phyloP scores from a whole-genome alignment of 495 filamentous ascomycete species.

The Aeminium ludgeri region DNA sequence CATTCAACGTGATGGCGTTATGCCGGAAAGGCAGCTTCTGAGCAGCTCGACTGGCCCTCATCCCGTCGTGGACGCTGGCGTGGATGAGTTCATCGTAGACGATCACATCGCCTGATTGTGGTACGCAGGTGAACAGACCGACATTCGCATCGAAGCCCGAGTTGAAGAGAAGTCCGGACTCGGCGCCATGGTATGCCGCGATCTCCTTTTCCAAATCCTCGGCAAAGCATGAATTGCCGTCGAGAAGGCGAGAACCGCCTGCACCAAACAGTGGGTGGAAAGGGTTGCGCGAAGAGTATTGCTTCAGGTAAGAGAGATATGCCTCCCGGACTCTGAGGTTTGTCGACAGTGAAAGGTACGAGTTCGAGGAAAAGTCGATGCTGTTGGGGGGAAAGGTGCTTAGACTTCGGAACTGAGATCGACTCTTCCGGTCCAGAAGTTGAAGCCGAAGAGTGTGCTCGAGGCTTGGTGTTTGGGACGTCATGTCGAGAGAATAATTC shows the following conservation, averaged over 20 bases:
- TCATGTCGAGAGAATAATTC: no score
- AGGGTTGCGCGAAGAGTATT: no score
- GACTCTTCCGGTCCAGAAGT: no score
- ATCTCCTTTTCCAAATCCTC: conserved; percentile 48
- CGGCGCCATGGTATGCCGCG: conserved; percentile 48
- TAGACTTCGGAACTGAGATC: conserved; percentile 31
- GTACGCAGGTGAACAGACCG: conserved; percentile 48
- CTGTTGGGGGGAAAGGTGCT: conserved; percentile 24
- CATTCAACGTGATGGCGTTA: conserved; percentile 41
- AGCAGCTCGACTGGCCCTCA: conserved; percentile 45
- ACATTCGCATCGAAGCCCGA: conserved; percentile 66
- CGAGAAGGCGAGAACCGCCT: conserved; percentile 44
- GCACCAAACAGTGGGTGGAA: no score
- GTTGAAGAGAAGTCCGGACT: conserved; percentile 52
- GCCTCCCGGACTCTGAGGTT: no score
- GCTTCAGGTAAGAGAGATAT: no score
- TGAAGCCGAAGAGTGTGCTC: no score
- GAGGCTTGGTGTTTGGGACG: no score
- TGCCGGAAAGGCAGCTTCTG: conserved; percentile 40
- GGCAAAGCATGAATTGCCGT: conserved; percentile 52
- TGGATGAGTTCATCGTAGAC: conserved; percentile 62
- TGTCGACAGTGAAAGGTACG: conserved; percentile 42
- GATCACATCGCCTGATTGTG: conserved; percentile 51
- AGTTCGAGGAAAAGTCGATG: conserved; percentile 47
- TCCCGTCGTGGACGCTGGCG: conserved; percentile 63